phyloP scores from a whole-genome alignment of 129 eudicot genomes.

The Kitagawia praeruptora region DNA sequence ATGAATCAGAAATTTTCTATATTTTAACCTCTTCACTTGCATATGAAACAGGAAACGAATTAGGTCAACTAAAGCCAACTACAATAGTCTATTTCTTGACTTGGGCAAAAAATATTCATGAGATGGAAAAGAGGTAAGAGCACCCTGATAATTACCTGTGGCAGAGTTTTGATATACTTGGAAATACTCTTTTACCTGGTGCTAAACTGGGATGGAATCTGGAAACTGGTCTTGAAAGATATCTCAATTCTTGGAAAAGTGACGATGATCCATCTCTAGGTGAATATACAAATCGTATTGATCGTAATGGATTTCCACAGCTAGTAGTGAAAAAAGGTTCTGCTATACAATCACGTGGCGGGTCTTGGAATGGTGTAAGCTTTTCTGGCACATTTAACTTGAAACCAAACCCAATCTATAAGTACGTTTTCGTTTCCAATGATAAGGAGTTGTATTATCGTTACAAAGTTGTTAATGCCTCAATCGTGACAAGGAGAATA shows the following conservation, averaged over 20 bases:
- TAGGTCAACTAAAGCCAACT: background rate
- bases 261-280: slow-evolving; percentile 30
- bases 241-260: slow-evolving; percentile 21
- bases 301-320: slow-evolving; percentile 5
- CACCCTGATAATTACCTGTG: slow-evolving; percentile 11
- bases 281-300: background rate
- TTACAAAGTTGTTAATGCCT: slow-evolving; percentile 15
- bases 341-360: background rate
- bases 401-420: slow-evolving; percentile 7
- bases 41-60: background rate
- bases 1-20: background rate
- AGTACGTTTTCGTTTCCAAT: slow-evolving; percentile 9
- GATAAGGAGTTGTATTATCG: slow-evolving; percentile 19
- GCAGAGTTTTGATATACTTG: slow-evolving; percentile 36
- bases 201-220: slow-evolving; percentile 15
- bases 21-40: background rate
- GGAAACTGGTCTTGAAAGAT: slow-evolving; percentile 1
- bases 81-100: background rate
- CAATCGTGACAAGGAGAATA: slow-evolving; percentile 13
- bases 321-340: background rate
- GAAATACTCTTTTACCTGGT: slow-evolving; percentile 21
- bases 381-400: slow-evolving; percentile 6
- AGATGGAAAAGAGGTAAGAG: background rate
- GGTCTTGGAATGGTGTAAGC: slow-evolving; percentile 26
- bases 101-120: background rate